Conservation (phyloP, 805 yeast species). For the Cyberlindnera americana region DNA sequence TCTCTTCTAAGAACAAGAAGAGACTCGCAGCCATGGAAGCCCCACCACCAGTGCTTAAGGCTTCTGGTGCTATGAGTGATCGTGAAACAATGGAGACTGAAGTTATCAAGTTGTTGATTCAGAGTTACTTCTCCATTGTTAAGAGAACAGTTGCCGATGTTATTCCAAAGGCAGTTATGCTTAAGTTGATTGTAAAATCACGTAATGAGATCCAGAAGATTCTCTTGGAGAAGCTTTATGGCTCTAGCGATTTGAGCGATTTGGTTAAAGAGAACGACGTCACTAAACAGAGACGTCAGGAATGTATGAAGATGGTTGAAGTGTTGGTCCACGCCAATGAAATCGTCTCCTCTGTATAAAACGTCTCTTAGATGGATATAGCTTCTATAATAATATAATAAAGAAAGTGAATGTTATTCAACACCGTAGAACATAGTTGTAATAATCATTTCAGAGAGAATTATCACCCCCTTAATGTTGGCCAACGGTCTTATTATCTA, state of each 20-base stretch:
- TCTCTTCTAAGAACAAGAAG: constrained; percentile 88
- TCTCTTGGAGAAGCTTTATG: constrained; percentile 80
- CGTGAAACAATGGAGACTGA: constrained; percentile 97
- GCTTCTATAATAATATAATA: too few relatives aligned
- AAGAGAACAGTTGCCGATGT: constrained; percentile 91
- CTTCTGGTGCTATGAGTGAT: constrained; percentile 87
- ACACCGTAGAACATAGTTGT: too few relatives aligned
- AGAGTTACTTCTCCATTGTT: constrained; percentile 88
- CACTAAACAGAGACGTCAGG: constrained; percentile 92
- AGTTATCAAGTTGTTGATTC: constrained; percentile 87
- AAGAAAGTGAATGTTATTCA: too few relatives aligned
- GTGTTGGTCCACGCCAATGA: constrained; percentile 86
- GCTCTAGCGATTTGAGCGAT: constrained; percentile 65
- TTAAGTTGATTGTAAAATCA: constrained; percentile 80
- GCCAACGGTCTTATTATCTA: too few relatives aligned
- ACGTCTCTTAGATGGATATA: too few relatives aligned
- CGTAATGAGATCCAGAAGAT: constrained; percentile 89
- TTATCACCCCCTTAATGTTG: too few relatives aligned
- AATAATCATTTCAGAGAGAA: too few relatives aligned
- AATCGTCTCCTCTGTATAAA: constrained; percentile 49
- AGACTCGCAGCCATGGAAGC: constrained; percentile 95
- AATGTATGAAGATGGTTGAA: constrained; percentile 93
- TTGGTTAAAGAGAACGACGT: constrained; percentile 87
- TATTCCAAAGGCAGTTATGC: constrained; percentile 93
- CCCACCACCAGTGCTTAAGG: constrained; percentile 92